Base-by-base conservation (phyloP, 1,284 basidiomycete genomes). In the Cryptococcus sp. region DNA sequence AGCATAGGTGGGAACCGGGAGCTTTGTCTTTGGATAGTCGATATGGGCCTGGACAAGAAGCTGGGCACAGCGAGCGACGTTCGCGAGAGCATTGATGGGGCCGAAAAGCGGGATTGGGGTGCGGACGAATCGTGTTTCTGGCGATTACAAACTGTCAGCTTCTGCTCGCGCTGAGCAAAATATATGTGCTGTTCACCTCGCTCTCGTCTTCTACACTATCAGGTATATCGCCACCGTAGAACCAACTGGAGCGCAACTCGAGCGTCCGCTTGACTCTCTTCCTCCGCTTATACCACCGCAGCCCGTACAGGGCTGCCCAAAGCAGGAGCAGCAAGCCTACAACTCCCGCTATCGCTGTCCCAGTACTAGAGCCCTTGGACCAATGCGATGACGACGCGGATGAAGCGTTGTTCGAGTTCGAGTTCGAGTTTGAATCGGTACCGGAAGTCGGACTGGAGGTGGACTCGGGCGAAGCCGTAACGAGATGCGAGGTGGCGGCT, bases 281-380 rank as follows among this genome's bases (percentile, higher is more conserved):
- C 27, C 63, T 41, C 45, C 46, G 57, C 54, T 49, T 67, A 45
- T 54, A 68, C 49, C 53, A 65, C 17, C 69, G 25, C 3, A 71
- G n/a, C 11, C 39, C 22, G n/a, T 63, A 63, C 20, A 71, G 47
- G 0, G 64, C 50, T 7, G 55, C 30, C 0, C 58, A 65, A 15
- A 71, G 50, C 1, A 68, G 38, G 13, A 57, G 50, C n/a, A 67
- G 17, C 8, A 65, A 13, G 7, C 63, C 69, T 19, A 67, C 20
- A 3, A 72, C 41, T 3, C 69, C 69, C 8, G 67, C 71, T 17
- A 68, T 55, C 3, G 61, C 61, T 1, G 67, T 60, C 1, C 70
- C 67, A 10, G 64, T 62, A 0, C 65, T 52, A 2, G 54, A 41
- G 25, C 47, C 63, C 46, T 64, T 67, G 23, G 57, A 59, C 17